Conservation (phyloP, 805 yeast species). For the Starmerella lactis-condensi region DNA sequence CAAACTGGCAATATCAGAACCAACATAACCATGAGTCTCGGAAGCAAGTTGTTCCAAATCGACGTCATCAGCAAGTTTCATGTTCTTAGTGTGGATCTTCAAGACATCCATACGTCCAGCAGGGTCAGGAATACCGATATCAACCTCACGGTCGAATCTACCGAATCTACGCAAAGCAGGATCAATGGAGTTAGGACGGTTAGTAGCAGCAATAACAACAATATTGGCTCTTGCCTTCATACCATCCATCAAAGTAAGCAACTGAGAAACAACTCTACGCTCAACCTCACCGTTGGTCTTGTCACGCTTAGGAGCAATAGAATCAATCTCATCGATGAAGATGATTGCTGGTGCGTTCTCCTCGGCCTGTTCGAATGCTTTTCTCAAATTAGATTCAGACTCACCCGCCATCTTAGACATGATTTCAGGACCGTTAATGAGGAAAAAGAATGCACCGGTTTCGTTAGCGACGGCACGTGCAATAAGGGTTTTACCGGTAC, state of each 20-base stretch:
- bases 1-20: conserved; percentile 94
- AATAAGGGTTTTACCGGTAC: conserved; percentile 98
- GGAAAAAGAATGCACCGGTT: conserved; percentile 96
- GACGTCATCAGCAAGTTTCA: conserved; percentile 89
- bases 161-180: conserved; percentile 77
- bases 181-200: conserved; percentile 70
- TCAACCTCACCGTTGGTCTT: conserved; percentile 99
- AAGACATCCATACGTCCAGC: conserved; percentile 93
- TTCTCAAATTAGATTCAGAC: conserved; percentile 88
- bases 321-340: conserved; percentile 95
- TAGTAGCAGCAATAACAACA: conserved; percentile 96
- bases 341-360: conserved; percentile 95
- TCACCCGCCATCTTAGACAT: conserved; percentile 99
- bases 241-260: conserved; percentile 97
- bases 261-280: conserved; percentile 95
- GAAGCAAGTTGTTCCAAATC: conserved; percentile 90
- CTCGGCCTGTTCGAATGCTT: conserved; percentile 98
- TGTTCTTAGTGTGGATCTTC: conserved; percentile 94
- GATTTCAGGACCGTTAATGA: conserved; percentile 97
- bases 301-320: conserved; percentile 98
- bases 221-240: conserved; percentile 98
- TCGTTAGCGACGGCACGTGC: conserved; percentile 99
- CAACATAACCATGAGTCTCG: conserved; percentile 98
- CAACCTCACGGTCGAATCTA: conserved; percentile 72
- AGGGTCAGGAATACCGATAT: conserved; percentile 90